Percentiles rank a stretch among this genome's conserved stretches.
These are phyloP conservation scores for Lithohypha guttulata DNA, from an alignment of 2,329 filamentous ascomycete species.

Conservation along the genomic window DNA sequence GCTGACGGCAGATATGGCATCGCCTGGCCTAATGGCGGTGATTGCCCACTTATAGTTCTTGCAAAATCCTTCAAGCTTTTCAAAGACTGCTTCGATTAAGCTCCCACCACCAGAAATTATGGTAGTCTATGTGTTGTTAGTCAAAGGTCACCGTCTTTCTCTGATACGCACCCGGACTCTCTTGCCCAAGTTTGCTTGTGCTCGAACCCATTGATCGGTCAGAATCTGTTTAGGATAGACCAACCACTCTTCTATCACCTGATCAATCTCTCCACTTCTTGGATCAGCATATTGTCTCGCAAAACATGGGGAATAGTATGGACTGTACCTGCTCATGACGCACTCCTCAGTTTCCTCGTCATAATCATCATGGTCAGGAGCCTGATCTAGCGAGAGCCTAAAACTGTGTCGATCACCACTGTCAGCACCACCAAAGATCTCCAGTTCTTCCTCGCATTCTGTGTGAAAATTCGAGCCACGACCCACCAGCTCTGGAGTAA, in stretches of 20 bases:
- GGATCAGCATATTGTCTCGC: neutral
- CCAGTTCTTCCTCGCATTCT: neutral
- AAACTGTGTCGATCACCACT: neutral
- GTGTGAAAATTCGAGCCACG: constrained; percentile 1
- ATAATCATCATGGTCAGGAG: neutral
- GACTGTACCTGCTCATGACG: neutral
- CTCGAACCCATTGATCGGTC: constrained; percentile 1
- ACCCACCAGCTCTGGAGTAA: neutral
- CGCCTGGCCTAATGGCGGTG: neutral
- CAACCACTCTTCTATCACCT: neutral
- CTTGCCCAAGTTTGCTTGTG: too few relatives aligned
- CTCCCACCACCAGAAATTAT: constrained; percentile 1
- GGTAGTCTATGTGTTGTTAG: constrained; percentile 1
- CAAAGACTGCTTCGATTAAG: neutral
- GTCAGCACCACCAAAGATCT: neutral
- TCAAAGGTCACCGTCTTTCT: too few relatives aligned
- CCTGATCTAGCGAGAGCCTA: neutral
- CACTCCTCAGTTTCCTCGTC: neutral
- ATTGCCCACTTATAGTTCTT: neutral
- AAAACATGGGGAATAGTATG: too few relatives aligned
- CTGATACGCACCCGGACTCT: too few relatives aligned
- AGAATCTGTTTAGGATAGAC: neutral
- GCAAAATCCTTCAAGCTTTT: constrained; percentile 1
- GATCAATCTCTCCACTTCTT: neutral
- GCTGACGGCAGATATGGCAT: constrained; percentile 1